Evolutionary conservation across 2,329 filamentous ascomycete genomes (phyloP), one percentile per base, ranked within the genome.

Genomic region (Byssothecium circinans): DNA sequence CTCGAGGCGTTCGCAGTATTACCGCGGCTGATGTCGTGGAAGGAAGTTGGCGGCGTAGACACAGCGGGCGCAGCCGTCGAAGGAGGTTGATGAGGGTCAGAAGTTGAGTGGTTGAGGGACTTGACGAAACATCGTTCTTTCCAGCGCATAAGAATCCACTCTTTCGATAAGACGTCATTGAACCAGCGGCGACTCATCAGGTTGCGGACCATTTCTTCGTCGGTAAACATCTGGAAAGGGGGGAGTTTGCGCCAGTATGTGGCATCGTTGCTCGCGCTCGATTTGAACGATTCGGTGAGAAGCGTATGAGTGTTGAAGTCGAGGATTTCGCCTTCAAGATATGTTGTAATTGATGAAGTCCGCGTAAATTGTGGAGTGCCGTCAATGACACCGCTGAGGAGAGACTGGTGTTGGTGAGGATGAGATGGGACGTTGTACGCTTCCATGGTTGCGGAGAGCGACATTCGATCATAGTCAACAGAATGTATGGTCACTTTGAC

Each of bases 311-410:
- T 73, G 35, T 64, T 64, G 57, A 79, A 82, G 62, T 87, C 84
- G 51, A 87, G 80, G 50, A 87, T 85, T 61, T 87, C 84, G 45
- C 84, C 84, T 72, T 86, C 84, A 36, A 87, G 75, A 60, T 83
- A 87, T 2, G 83, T 86, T 14, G 81, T 81, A 47, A 87, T 87
- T 8, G 65, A 74, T 54, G 64, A 74, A 49, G 65, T 74, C 59
- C 60, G 67, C 4, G 62, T 64, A 50, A 56, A 59, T 3, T 58
- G 55, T 2, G 53, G 23, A 8, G 42, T 34, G 34, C 20, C 35
- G 27, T 52, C 46, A 20, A 52, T 19, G 19, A 50, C 56, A 43
- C 44, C 54, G 43, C 30, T 46, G 60, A 62, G 52, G 38, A 68
- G 33, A 52, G 67, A 52, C 35, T 60, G 59, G 38, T 64, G 60